Conservation (phyloP, 163 green algal species). For the Chloromonas sp. region DNA sequence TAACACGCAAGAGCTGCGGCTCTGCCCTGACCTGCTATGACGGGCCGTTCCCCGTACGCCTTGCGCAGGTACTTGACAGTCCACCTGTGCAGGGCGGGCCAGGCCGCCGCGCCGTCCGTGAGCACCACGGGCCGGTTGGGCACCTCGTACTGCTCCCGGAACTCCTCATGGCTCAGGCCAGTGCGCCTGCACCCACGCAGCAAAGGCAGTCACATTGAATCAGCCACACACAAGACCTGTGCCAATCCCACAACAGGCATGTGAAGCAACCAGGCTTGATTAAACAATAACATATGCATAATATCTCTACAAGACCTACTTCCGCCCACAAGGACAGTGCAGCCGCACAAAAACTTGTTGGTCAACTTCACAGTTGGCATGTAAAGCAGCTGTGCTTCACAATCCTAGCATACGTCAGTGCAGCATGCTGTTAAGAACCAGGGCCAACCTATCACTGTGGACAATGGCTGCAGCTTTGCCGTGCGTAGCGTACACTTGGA, state of each 20-base stretch:
- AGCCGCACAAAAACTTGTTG: background rate
- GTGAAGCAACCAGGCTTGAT: background rate
- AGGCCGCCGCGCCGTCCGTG: slow-evolving; percentile 26
- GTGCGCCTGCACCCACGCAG: slow-evolving; percentile 21
- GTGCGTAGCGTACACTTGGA: background rate
- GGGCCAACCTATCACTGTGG: no score
- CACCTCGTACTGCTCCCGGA: slow-evolving; percentile 73
- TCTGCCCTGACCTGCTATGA: slow-evolving; percentile 19
- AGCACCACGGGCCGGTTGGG: slow-evolving; percentile 69
- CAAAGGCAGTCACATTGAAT: background rate
- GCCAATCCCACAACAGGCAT: background rate
- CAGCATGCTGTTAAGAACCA: no score
- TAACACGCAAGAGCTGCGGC: no score
- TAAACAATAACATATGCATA: background rate
- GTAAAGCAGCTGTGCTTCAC: no score
- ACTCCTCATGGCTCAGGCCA: slow-evolving; percentile 60
- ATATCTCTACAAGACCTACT: background rate
- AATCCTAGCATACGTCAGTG: no score
- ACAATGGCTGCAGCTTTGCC: no score
- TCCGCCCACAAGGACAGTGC: background rate
- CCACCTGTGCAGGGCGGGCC: slow-evolving; percentile 70
- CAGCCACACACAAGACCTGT: background rate
- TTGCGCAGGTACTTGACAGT: slow-evolving; percentile 51
- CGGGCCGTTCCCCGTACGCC: slow-evolving; percentile 37
- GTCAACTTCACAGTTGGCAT: no score